Percentiles rank a stretch among this genome's conserved stretches.
Conservation (phyloP, 805 yeast species). For the Isabelozyma gotoi region DNA sequence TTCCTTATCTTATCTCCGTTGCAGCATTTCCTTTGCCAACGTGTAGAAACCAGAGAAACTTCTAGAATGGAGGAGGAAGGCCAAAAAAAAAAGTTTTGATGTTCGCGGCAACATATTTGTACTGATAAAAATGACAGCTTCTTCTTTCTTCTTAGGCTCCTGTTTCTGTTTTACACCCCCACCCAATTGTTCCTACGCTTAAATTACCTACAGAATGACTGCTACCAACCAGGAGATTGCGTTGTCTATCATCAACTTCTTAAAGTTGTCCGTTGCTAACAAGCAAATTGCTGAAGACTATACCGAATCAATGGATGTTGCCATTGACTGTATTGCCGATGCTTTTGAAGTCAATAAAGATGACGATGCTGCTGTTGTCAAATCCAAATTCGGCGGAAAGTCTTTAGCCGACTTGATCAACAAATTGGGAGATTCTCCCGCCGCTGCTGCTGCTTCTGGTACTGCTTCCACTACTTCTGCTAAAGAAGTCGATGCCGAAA, state of each 20-base stretch:
- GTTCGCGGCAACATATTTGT: neutral
- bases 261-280: slow-evolving; percentile 55
- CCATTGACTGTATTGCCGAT: slow-evolving; percentile 88
- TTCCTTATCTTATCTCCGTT: neutral
- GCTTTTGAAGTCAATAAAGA: slow-evolving; percentile 70
- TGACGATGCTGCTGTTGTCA: slow-evolving; percentile 32
- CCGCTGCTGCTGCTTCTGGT: slow-evolving; percentile 7
- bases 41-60: neutral
- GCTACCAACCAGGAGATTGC: slow-evolving; percentile 65
- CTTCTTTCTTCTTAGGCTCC: neutral
- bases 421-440: slow-evolving; percentile 2
- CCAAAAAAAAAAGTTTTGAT: neutral
- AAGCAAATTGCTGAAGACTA: slow-evolving; percentile 76
- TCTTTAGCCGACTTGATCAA: slow-evolving; percentile 46
- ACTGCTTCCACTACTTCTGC: slow-evolving; percentile 6
- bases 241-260: slow-evolving; percentile 69
- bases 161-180: too few species aligned
- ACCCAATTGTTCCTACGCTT: too few species aligned
- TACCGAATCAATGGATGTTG: slow-evolving; percentile 87
- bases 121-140: neutral
- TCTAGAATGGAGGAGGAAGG: neutral
- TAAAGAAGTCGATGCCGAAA: slow-evolving; percentile 48
- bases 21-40: neutral
- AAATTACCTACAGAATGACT: too few species aligned
- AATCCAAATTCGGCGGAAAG: slow-evolving; percentile 47